phyloP scores from a whole-genome alignment of 78 protist genomes.

The Dictyostelium capitatum region DNA sequence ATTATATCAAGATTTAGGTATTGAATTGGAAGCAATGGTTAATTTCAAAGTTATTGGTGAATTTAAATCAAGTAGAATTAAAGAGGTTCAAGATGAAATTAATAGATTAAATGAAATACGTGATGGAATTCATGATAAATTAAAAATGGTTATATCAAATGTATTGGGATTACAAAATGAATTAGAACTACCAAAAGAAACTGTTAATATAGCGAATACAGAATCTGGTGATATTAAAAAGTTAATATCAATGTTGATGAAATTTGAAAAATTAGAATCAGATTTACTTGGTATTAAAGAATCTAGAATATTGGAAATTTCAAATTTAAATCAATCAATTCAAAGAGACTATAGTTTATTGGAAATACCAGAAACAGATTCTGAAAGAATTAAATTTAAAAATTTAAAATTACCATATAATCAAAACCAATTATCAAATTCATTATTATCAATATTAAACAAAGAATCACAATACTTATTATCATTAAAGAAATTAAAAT shows the following conservation, averaged over 20 bases:
- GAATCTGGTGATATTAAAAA: not conserved
- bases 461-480: not conserved
- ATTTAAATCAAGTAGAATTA: not conserved
- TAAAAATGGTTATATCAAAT: not conserved
- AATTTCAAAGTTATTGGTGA: slow-evolving; percentile 1
- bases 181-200: not conserved
- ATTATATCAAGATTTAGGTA: slow-evolving; percentile 14
- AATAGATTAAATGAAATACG: slow-evolving; percentile 9
- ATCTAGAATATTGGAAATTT: not conserved
- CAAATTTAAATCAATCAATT: not conserved
- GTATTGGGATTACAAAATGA: not conserved
- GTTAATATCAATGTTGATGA: not conserved
- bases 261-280: not conserved
- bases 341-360: not conserved
- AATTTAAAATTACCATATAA: not conserved
- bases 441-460: not conserved
- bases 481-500: slow-evolving; percentile 6
- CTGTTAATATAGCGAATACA: too few relatives aligned
- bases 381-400: not conserved
- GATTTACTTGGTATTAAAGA: not conserved
- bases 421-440: not conserved
- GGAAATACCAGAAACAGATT: not conserved
- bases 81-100: slow-evolving; percentile 10
- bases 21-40: not conserved
- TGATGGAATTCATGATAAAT: not conserved